Percentiles rank a stretch among this genome's conserved stretches.
These are phyloP conservation scores for Cladosporium sp. DNA, from an alignment of 2,329 filamentous ascomycete genomes.

Conservation along the genomic window DNA sequence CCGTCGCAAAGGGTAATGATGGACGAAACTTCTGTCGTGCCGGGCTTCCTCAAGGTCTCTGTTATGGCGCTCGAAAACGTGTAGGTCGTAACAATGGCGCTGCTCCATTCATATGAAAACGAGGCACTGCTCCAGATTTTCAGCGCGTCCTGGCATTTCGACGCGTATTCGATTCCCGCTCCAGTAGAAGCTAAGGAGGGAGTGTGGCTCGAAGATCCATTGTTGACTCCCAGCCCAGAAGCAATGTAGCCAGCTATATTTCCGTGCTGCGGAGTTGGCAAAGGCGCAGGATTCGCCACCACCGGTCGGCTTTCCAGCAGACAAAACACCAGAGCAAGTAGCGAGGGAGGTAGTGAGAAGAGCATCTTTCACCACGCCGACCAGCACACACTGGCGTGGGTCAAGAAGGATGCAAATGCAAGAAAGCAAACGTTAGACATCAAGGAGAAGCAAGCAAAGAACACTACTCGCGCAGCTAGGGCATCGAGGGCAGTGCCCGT, in stretches of 20 bases:
- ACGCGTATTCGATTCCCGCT: slow-evolving; percentile 10
- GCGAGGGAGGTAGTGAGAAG: slow-evolving; percentile 8
- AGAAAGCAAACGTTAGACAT: neutral
- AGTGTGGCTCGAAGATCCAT: neutral
- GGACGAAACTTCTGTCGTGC: slow-evolving; percentile 8
- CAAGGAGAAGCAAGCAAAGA: slow-evolving; percentile 5
- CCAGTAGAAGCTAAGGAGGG: neutral
- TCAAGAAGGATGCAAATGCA: neutral
- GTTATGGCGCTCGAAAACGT: slow-evolving; percentile 10
- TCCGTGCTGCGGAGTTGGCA: neutral
- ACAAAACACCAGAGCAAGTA: slow-evolving; percentile 2
- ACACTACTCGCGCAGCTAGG: slow-evolving; percentile 3
- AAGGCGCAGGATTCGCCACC: slow-evolving; percentile 1
- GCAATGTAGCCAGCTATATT: slow-evolving; percentile 10
- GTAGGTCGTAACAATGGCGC: neutral
- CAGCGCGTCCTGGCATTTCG: slow-evolving; percentile 2
- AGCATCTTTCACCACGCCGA: slow-evolving; percentile 8
- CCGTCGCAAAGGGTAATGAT: slow-evolving; percentile 22
- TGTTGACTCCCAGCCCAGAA: slow-evolving; percentile 2
- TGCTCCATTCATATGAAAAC: neutral
- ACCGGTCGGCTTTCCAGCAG: neutral
- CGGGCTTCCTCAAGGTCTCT: neutral
- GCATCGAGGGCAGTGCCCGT: neutral
- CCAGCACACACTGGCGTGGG: neutral
- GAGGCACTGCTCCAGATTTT: slow-evolving; percentile 9